Percentiles rank a stretch among this genome's conserved stretches.
Evolutionary conservation across 2,329 filamentous ascomycete genomes (phyloP).

Genomic region (Pseudodiploospora longispora): DNA sequence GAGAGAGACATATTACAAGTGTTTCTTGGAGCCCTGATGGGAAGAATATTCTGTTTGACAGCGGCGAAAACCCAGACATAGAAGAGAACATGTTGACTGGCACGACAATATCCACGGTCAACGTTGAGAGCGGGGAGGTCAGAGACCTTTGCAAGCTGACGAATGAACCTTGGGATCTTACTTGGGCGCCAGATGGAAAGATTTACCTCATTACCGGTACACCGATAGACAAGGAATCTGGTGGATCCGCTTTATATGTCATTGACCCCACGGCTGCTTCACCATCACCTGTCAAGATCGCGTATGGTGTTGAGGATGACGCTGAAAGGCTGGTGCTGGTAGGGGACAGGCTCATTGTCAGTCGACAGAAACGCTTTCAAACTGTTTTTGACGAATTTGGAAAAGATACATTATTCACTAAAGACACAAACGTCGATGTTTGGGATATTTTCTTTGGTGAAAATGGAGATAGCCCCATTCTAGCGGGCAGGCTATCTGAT

Average conservation of each 20-base stretch:
- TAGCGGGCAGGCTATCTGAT: slow-evolving; percentile 15
- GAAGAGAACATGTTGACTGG: slow-evolving; percentile 15
- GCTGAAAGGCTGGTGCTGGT: slow-evolving; percentile 5
- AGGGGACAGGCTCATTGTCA: slow-evolving; percentile 8
- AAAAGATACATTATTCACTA: slow-evolving; percentile 8
- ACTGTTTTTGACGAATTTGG: slow-evolving; percentile 8
- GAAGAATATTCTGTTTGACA: slow-evolving; percentile 7
- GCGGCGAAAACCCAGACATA: slow-evolving; percentile 3
- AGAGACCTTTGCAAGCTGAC: slow-evolving; percentile 7
- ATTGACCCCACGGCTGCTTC: slow-evolving; percentile 1
- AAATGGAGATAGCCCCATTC: background rate
- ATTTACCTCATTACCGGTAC: slow-evolving; percentile 12
- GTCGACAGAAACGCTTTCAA: background rate
- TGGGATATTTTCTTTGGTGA: slow-evolving; percentile 9
- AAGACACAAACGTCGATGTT: slow-evolving; percentile 5
- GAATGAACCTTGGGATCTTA: slow-evolving; percentile 4
- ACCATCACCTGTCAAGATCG: slow-evolving; percentile 2
- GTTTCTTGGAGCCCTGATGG: slow-evolving; percentile 15
- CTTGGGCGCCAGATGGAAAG: slow-evolving; percentile 11
- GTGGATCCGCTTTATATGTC: slow-evolving; percentile 9
- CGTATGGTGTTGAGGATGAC: slow-evolving; percentile 11
- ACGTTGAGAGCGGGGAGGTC: slow-evolving; percentile 5
- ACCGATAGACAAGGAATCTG: slow-evolving; percentile 2
- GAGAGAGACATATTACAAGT: slow-evolving; percentile 5
- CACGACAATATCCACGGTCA: slow-evolving; percentile 3